Evolutionary conservation across 2,329 filamentous ascomycete species (phyloP), one percentile per base, ranked within the genome.

Genomic region (Aureobasidium zeae): DNA sequence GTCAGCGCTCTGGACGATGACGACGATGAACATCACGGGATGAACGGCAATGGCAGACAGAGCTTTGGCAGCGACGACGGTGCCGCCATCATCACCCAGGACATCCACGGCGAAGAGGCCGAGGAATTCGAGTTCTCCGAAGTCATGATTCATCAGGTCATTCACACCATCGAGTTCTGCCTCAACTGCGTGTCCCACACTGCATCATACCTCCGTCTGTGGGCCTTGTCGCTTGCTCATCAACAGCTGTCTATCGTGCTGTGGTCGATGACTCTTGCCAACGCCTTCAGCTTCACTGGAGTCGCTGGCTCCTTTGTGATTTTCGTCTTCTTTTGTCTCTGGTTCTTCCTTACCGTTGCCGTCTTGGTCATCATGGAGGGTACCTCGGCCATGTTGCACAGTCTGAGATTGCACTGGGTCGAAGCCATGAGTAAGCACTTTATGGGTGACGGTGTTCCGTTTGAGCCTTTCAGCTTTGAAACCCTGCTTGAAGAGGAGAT

Each of bases 141-240:
- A 63, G 77, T 87, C 51, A 95, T 98, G 87, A 98, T 98, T 59
- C 91, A 98, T 67, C 91, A 98, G 65, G 79, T 95, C 61, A 98
- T 98, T 59, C 93, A 96, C 70, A 96, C 89, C 13, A 96, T 96
- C 58, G 86, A 98, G 74, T 98, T 98, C 71, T 98, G 91, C 62
- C 75, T 98, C 56, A 98, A 98, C 73, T 96, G 89, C 64, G 89
- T 98, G 51, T 98, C 91, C 21, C 91, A 98, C 68, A 98, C 93
- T 4, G 91, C 91, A 4, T 98, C 91, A 1, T 98, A 98, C 67
- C 83, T 98, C 35, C 91, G 91, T 72, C 83, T 98, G 32, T 98
- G 91, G 91, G 91, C 91, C 22, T 67, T 98, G 55, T 98, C 91
- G 2, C 81, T 98, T 48, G 91, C 91, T 22, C 91, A 98, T 72